Evolutionary conservation across 306 rosid genomes (phyloP), one percentile per base, ranked within the genome.

Genomic region (Sindora glabra): DNA sequence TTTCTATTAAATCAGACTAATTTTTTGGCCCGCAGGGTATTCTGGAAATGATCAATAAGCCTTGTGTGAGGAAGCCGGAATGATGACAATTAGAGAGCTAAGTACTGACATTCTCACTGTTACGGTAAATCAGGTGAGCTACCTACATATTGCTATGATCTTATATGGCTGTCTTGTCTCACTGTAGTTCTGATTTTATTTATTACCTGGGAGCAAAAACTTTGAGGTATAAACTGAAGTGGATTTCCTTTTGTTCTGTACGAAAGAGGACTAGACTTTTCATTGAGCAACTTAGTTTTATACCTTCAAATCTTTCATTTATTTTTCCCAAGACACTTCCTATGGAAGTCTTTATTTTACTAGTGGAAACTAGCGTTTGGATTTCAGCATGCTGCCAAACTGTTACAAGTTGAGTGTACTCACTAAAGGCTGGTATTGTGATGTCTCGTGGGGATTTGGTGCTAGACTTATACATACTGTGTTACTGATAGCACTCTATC

Each of bases 1-100:
- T 58, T 48, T 9, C 65, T 32, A 23, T 45, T 24, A 30, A 48
- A n/a, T n/a, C n/a, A n/a, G n/a, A n/a, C n/a, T n/a, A n/a, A n/a
- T n/a, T n/a, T 46, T 41, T 59, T 63, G 62, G 40, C 49, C 22
- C 74, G 47, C 80, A 92, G 98, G 95, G 59, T 92, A 92, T 73
- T 92, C 98, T 21, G 98, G 98, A 52, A 92, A 96, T 64, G 98
- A 92, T 72, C 82, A 88, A 24, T 96, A 92, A 86, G 98, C 98
- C 30, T 73, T 92, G 79, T 92, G 98, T 60, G 98, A 88, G 83
- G 98, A 92, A 83, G 98, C 98, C 65, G 98, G 96, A 19, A 78
- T 92, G 98, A 88, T 88, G 95, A 96, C 98, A 41, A 92, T 92
- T 56, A 83, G 98, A 72, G 98, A 92, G 79, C 73, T 92, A 25